These are phyloP conservation scores for Xylariales sp. DNA, from an alignment of 2,329 filamentous ascomycete genomes.

Conservation along the genomic window DNA sequence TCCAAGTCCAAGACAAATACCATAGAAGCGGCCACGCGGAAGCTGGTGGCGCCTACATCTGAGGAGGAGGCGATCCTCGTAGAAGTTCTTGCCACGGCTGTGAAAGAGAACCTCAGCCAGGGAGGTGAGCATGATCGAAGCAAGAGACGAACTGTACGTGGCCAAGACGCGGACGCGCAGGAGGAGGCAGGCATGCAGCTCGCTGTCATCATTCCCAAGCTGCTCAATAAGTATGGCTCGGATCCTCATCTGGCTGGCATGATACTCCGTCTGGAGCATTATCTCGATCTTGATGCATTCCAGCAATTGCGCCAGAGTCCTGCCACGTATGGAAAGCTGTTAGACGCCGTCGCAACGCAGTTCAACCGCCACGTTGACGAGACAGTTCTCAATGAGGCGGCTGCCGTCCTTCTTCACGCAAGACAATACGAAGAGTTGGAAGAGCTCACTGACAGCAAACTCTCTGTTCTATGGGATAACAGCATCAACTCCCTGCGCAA, in stretches of 20 bases:
- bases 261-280: slow-evolving; percentile 80
- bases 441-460: slow-evolving; percentile 76
- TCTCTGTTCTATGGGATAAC: slow-evolving; percentile 83
- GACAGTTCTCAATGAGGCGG: slow-evolving; percentile 78
- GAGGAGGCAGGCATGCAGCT: slow-evolving; percentile 77
- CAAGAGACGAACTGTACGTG: slow-evolving; percentile 53
- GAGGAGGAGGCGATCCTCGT: slow-evolving; percentile 81
- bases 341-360: slow-evolving; percentile 91
- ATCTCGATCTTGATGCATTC: slow-evolving; percentile 82
- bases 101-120: slow-evolving; percentile 68
- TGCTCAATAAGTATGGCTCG: slow-evolving; percentile 93
- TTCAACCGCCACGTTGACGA: slow-evolving; percentile 91
- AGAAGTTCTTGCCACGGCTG: slow-evolving; percentile 79
- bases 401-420: slow-evolving; percentile 77
- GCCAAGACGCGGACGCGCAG: slow-evolving; percentile 61
- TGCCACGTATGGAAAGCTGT: slow-evolving; percentile 70
- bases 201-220: slow-evolving; percentile 72
- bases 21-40: slow-evolving; percentile 61
- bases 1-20: slow-evolving; percentile 51
- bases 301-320: slow-evolving; percentile 85
- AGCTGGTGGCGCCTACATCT: slow-evolving; percentile 66
- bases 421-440: slow-evolving; percentile 83
- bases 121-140: slow-evolving; percentile 60
- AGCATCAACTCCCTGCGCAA: slow-evolving; percentile 68
- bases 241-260: slow-evolving; percentile 79